Base-by-base conservation (phyloP, 768 basidiomycete species). In the Clitopilus hobsonii region DNA sequence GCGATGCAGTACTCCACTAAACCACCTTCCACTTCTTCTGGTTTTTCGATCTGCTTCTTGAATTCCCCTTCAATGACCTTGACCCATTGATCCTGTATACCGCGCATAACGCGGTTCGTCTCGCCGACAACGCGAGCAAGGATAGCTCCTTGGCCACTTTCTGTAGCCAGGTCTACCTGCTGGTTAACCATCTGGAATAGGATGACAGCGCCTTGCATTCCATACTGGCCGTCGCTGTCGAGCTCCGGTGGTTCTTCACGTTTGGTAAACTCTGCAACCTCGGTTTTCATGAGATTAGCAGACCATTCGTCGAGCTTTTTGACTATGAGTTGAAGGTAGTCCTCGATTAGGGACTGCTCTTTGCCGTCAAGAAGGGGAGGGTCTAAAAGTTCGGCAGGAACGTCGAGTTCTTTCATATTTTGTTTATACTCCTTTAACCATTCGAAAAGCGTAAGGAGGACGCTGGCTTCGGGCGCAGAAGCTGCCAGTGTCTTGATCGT, bases 161-260 rank as follows among this genome's bases (percentile, higher is more conserved):
- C 97, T 59, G 89, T 88, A 7, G 95, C 95, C 14, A 94, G 80
- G 65, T 98, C 96, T 55, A 94, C 81, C 69, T 98, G 96, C 70
- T 96, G 93, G 69, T 95, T 98, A 61, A 98, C 88, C 89, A 98
- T 94, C 71, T 97, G 91, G 80, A 98, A 98, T 57, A 99, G 77
- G 63, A 98, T 97, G 51, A 96, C 84, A 16, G 95, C 88, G 38
- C 95, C 91, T 66, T 97, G 91, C 57, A 87, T 89, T 18, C 91
- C 91, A 66, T 98, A 98, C 58, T 89, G 75, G 13, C 92, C 93
- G 56, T 98, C 94, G 53, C 83, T 83, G 64, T 94, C 91, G 47
- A 89, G 71, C 70, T 98, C 96, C 2, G 94, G 96, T 23, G 92
- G 91, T 61, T 89, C 84, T 28, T 85, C 81, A 18, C 97, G 83